Percentiles rank a stretch among this genome's conserved stretches.
Evolutionary conservation across 2,329 filamentous ascomycete species (phyloP).

Genomic region (Apiospora malaysiana): DNA sequence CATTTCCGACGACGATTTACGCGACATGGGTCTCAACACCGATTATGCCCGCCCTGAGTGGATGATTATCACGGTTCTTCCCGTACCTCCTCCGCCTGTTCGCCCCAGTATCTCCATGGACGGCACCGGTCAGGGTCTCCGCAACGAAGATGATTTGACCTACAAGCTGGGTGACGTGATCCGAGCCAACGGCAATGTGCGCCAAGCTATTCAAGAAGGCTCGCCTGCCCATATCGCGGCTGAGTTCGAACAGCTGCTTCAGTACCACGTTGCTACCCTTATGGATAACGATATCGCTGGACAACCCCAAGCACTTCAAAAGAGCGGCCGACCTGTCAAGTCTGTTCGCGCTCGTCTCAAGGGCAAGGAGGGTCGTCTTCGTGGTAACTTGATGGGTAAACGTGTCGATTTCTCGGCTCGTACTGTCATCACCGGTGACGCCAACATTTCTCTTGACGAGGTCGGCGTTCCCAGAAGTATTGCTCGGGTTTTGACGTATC

Average conservation of each 20-base stretch:
- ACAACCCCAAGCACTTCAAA: conserved; percentile 91
- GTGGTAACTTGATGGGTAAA: conserved; percentile 99
- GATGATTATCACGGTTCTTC: conserved; percentile 96
- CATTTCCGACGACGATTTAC: conserved; percentile 81
- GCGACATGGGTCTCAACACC: conserved; percentile 87
- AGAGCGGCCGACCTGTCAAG: conserved; percentile 95
- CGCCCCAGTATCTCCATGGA: conserved; percentile 97
- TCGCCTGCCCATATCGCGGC: conserved; percentile 88
- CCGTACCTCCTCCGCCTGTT: conserved; percentile 93
- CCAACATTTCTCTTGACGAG: conserved; percentile 94
- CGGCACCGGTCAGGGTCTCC: conserved; percentile 87
- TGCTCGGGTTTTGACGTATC: conserved; percentile 91
- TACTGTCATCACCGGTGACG: conserved; percentile 99
- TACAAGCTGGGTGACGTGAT: conserved; percentile 99
- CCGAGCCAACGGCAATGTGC: conserved; percentile 93
- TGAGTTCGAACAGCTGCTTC: conserved; percentile 89
- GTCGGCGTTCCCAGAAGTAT: conserved; percentile 96
- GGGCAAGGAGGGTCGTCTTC: conserved; percentile 97
- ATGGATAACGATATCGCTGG: conserved; percentile 99
- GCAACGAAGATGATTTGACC: conserved; percentile 98
- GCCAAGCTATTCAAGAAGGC: conserved; percentile 88
- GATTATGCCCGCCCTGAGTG: conserved; percentile 97
- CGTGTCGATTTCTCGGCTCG: conserved; percentile 99
- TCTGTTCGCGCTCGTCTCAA: conserved; percentile 96
- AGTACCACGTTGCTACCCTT: conserved; percentile 98